phyloP scores from a whole-genome alignment of 1,284 basidiomycete species.

The Peniophora sp. region DNA sequence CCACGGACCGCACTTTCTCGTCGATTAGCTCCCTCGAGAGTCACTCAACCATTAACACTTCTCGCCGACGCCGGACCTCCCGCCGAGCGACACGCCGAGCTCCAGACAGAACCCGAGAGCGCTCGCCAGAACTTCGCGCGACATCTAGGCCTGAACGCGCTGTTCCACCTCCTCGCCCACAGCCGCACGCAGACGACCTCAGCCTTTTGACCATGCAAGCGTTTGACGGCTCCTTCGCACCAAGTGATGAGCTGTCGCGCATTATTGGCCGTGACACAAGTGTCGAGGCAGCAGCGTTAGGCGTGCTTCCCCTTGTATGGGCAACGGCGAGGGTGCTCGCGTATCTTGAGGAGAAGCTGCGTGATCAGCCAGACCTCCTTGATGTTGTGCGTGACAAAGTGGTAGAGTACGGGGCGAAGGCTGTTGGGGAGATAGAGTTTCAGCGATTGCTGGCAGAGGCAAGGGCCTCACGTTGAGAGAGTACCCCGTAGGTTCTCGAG shows the following conservation, averaged over 20 bases:
- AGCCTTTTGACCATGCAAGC: constrained; percentile 30
- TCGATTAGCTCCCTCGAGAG: constrained; percentile 39
- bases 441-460: not conserved
- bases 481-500: no score
- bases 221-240: constrained; percentile 39
- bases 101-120: no score
- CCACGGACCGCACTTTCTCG: constrained; percentile 30
- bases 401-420: constrained; percentile 19
- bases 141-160: not conserved
- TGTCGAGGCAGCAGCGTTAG: constrained; percentile 14
- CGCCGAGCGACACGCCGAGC: no score
- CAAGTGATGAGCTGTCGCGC: constrained; percentile 18
- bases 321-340: constrained; percentile 32
- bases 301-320: constrained; percentile 24
- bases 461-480: not conserved
- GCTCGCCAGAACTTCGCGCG: not conserved
- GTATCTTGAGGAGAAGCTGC: constrained; percentile 26
- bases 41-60: constrained; percentile 1
- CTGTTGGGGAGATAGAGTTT: not conserved
- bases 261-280: constrained; percentile 22
- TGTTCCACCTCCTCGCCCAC: constrained; percentile 4
- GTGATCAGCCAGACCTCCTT: constrained; percentile 25
- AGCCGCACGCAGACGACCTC: constrained; percentile 18
- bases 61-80: no score
- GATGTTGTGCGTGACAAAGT: constrained; percentile 29